These are phyloP conservation scores for Termitomyces eurrhizus DNA, from an alignment of 768 basidiomycete species.

Conservation along the genomic window DNA sequence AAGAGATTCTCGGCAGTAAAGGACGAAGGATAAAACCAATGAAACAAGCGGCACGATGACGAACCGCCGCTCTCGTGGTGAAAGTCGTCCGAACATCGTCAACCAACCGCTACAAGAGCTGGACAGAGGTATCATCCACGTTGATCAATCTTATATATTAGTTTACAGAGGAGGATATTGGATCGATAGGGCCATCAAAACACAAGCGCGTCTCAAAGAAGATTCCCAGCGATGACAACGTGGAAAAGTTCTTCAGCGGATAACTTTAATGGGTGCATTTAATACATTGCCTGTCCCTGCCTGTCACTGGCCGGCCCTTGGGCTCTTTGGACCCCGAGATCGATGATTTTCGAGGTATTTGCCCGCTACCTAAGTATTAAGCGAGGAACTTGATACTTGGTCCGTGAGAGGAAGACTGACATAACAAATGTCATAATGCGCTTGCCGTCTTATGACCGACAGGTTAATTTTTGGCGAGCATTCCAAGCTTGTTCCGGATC, in stretches of 20 bases:
- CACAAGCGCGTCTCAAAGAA: neutral
- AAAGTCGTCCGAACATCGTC: conserved; percentile 7
- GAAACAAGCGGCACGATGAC: conserved; percentile 10
- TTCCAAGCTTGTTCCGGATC: no score
- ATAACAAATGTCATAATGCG: neutral
- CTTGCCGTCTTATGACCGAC: neutral
- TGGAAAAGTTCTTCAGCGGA: neutral
- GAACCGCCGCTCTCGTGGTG: conserved; percentile 10
- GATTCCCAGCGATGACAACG: neutral
- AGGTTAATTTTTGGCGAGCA: no score
- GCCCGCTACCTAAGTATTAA: neutral
- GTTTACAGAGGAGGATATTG: neutral
- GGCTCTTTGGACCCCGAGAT: neutral
- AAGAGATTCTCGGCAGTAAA: conserved; percentile 11
- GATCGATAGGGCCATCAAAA: neutral
- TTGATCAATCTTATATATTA: neutral
- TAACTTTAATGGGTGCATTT: neutral
- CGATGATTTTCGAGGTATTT: neutral
- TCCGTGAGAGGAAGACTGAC: neutral
- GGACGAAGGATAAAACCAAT: conserved; percentile 11
- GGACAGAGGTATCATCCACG: neutral
- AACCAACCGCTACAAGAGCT: neutral
- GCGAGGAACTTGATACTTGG: no score
- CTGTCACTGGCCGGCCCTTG: neutral
- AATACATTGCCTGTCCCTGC: neutral